A percentile compares a stretch with the other conserved stretches of the same genome.
Conservation (phyloP, 495 filamentous ascomycete species). For the Aspergillus diversus region DNA sequence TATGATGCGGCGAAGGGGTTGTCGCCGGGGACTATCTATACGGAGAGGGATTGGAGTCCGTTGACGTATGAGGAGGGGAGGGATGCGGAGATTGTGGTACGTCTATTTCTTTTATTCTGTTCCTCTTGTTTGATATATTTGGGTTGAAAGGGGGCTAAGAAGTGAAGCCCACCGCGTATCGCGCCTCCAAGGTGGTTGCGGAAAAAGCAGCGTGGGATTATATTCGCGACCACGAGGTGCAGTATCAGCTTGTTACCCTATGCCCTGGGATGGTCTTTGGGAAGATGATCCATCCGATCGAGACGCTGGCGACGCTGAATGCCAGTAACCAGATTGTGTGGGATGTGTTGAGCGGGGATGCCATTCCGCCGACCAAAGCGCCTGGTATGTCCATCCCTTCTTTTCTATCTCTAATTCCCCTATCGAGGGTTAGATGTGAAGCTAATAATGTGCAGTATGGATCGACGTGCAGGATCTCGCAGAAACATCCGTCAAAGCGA, state of each 20-base stretch:
- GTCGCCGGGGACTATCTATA: slow-evolving; percentile 32
- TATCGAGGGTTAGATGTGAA: background rate
- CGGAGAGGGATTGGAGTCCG: slow-evolving; percentile 41
- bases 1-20: slow-evolving; percentile 33
- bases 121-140: background rate
- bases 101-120: slow-evolving; percentile 4
- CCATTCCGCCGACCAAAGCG: background rate
- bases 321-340: slow-evolving; percentile 37
- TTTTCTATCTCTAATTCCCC: background rate
- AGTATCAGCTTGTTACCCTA: slow-evolving; percentile 28
- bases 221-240: slow-evolving; percentile 28
- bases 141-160: background rate
- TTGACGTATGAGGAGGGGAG: slow-evolving; percentile 40
- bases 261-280: slow-evolving; percentile 38
- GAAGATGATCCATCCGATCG: slow-evolving; percentile 34
- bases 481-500: slow-evolving; percentile 31
- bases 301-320: slow-evolving; percentile 27
- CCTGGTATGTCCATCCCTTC: background rate
- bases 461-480: slow-evolving; percentile 42
- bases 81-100: slow-evolving; percentile 30
- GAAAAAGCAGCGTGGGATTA: slow-evolving; percentile 40
- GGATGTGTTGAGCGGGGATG: slow-evolving; percentile 27
- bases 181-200: slow-evolving; percentile 40
- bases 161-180: slow-evolving; percentile 34
- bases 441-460: slow-evolving; percentile 26